Conservation (phyloP, 169 alveolate genomes). For the Plasmodium knowlesi region DNA sequence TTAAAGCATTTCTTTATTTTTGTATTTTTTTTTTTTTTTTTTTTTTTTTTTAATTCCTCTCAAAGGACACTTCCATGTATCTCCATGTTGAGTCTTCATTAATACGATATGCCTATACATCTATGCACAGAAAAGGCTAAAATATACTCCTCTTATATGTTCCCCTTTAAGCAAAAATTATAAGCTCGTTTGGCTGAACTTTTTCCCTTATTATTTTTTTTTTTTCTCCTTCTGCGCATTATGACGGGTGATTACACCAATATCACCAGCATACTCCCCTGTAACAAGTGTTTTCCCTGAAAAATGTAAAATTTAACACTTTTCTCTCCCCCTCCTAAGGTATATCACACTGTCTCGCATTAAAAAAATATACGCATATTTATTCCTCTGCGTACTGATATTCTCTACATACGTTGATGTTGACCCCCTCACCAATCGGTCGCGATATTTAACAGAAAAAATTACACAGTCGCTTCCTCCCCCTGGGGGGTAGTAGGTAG, state of each 20-base stretch:
- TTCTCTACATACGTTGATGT: neutral
- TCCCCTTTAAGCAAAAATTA: neutral
- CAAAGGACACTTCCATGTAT: neutral
- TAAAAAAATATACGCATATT: neutral
- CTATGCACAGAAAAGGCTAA: neutral
- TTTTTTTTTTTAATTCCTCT: neutral
- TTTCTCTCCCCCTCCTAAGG: neutral
- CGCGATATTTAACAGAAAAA: neutral
- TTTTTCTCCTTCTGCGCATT: neutral
- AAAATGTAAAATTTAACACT: neutral
- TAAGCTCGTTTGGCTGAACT: neutral
- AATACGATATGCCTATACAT: neutral
- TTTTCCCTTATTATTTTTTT: neutral
- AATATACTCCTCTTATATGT: neutral
- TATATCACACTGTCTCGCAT: conserved; percentile 2
- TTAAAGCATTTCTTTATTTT: neutral
- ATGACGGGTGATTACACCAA: neutral
- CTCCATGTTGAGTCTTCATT: neutral
- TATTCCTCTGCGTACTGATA: neutral
- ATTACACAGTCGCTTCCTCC: neutral
- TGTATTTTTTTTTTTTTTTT: neutral
- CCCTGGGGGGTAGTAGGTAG: neutral
- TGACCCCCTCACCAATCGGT: neutral
- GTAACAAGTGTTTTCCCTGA: neutral
- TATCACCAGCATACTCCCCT: neutral